Base-by-base conservation (phyloP, 495 filamentous ascomycete species). In the Podospora appendiculata region DNA sequence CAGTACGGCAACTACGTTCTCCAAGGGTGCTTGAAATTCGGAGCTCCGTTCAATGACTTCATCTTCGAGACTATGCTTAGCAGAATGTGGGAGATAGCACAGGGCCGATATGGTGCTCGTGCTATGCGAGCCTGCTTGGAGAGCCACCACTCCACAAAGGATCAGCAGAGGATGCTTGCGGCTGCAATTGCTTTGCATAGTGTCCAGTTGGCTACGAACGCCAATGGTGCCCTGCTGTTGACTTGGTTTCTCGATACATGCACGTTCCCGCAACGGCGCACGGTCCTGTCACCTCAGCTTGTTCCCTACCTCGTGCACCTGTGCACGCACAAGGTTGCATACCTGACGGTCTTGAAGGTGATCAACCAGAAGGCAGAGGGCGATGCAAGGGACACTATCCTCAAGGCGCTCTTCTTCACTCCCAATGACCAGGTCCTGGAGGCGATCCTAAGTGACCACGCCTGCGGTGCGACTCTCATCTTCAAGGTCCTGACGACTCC, bases 201-300 rank as follows among this genome's bases (percentile, higher is more conserved):
- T 57, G 93, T 97, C 39, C 90, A 96, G 65, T 79, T 98, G 48
- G 91, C 94, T 8, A 96, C 94, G 19, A 96, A 96, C 65, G 87
- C 90, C 33, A 98, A 98, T 60, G 93, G 93, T 11, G 93, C 93
- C 41, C 75, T 98, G 45, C 72, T 98, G 36, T 77, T 98, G 46
- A 98, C 93, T 32, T 98, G 93, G 93, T 95, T 96, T 79, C 77
- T 98, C 47, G 93, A 98, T 65, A 98, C 94, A 3, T 98, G 93
- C 78, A 96, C 85, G 32, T 96, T 97, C 75, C 89, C 91, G 50
- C 83, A 85, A 55, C 86, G 93, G 51, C 87, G 94, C 50, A 93
- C 87, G 13, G 92, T 96, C 17, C 82, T 98, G 25, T 90, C 93
- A 32, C 93, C 93, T 34, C 80, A 90, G 61, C 84, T 98, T 32